These are phyloP conservation scores for Cynara cardunculus DNA, from an alignment of 129 eudicot species.

Conservation along the genomic window DNA sequence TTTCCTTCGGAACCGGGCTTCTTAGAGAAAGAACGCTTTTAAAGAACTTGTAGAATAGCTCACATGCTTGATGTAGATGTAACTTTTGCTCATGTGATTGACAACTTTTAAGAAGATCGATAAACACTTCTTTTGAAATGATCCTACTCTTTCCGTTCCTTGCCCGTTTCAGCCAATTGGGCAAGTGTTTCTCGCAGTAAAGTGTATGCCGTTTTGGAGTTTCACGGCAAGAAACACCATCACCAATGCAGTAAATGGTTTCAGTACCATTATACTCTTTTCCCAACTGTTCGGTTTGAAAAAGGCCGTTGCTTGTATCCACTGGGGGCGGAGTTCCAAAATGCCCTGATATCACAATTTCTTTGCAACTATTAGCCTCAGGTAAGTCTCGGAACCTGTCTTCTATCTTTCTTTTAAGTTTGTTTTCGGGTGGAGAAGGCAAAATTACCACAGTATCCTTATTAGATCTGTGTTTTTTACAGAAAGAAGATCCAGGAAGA, in stretches of 20 bases:
- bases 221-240: slow-evolving; percentile 53
- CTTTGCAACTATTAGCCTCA: slow-evolving; percentile 39
- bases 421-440: slow-evolving; percentile 41
- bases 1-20: slow-evolving; percentile 89
- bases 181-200: slow-evolving; percentile 90
- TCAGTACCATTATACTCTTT: slow-evolving; percentile 32
- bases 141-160: slow-evolving; percentile 95
- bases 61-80: slow-evolving; percentile 93
- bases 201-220: slow-evolving; percentile 60
- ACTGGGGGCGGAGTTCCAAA: slow-evolving; percentile 31
- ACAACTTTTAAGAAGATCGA: slow-evolving; percentile 74
- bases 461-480: slow-evolving; percentile 81
- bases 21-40: slow-evolving; percentile 73
- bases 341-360: slow-evolving; percentile 43
- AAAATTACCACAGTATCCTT: slow-evolving; percentile 31
- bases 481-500: slow-evolving; percentile 59
- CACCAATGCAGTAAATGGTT: slow-evolving; percentile 57
- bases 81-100: slow-evolving; percentile 61
- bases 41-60: slow-evolving; percentile 78
- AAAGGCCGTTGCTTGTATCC: slow-evolving; percentile 23
- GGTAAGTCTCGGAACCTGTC: slow-evolving; percentile 23
- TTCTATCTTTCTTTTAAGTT: slow-evolving; percentile 57
- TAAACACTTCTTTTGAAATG: slow-evolving; percentile 85
- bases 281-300: slow-evolving; percentile 22
- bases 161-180: slow-evolving; percentile 98